Base-by-base conservation (phyloP, 2,329 filamentous ascomycete species). In the Aspergillus costaricaensis region DNA sequence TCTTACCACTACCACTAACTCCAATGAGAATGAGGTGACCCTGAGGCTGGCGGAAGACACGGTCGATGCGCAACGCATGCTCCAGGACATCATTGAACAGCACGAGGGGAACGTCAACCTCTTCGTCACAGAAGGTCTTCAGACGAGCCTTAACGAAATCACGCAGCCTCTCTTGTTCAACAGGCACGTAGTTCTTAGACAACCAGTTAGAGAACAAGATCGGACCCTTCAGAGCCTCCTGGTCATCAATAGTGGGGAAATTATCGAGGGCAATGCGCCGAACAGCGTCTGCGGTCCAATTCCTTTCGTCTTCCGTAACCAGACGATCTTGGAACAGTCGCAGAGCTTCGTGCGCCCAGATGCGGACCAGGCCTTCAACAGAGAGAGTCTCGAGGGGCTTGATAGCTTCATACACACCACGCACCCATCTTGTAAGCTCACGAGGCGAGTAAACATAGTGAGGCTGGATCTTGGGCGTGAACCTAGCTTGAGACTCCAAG, bases 201-300 rank as follows among this genome's bases (percentile, higher is more conserved):
- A 99, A 85, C 95, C 95, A 99, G 80, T 99, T 99, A 6, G 96
- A 99, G 83, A 96, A 99, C 58, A 99, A 81, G 57, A 99, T 98
- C 0, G 95, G 96, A 0, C 92, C 92, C 65, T 91, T 91, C 30
- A 99, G 85, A 51, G 95, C 93, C 76, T 92, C 90, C 47, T 90
- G 84, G 67, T 97, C 91, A 63, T 99, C 91, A 62, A 99, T 91
- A n/a, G 88, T 96, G 0, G 95, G 95, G 85, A 99, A 99, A 73
- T 91, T 88, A 62, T 97, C 91, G 44, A 95, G 79, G 0, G 95
- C 95, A 70, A 98, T 94, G 50, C 91, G 87, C 57, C 87, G 88
- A 43, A 98, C 91, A 12, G 90, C 88, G 63, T 96, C 91, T 41
- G 95, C 90, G 0, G 95, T 99, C 95, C 95, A 99, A 70, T 90